Evolutionary conservation across 1,284 basidiomycete species (phyloP).

Genomic region (Ceratobasidium theobromae): DNA sequence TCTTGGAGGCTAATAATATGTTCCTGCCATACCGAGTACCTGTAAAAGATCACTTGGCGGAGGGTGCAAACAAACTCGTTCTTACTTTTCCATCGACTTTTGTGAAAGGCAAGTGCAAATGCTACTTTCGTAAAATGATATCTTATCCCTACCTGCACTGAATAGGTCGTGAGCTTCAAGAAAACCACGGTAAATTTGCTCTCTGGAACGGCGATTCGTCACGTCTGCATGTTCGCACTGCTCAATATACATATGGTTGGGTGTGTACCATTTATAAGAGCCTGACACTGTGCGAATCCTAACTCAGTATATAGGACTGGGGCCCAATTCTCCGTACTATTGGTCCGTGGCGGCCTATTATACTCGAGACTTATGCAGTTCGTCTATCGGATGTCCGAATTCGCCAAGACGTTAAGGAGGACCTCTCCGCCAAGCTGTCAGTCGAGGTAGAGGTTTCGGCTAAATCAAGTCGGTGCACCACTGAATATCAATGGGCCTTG

Average conservation of each 20-base stretch:
- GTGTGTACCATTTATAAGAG: not conserved
- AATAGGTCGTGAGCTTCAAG: conserved; percentile 67
- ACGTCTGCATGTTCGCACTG: conserved; percentile 83
- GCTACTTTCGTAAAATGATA: conserved; percentile 7
- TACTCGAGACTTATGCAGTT: conserved; percentile 63
- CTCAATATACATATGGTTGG: conserved; percentile 70
- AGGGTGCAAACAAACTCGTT: conserved; percentile 65
- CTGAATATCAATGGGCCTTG: not conserved
- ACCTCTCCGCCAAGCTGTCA: conserved; percentile 41
- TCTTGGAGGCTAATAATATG: conserved; percentile 76
- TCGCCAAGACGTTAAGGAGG: conserved; percentile 45
- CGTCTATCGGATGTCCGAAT: conserved; percentile 62
- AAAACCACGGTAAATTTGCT: conserved; percentile 57
- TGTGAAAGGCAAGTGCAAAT: conserved; percentile 53
- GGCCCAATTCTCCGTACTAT: conserved; percentile 75
- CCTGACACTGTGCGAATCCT: not conserved
- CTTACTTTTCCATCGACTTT: conserved; percentile 77
- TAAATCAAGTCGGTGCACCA: not conserved
- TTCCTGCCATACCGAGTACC: conserved; percentile 68
- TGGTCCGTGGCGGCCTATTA: conserved; percentile 79
- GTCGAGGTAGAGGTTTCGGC: conserved; percentile 38
- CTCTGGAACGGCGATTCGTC: conserved; percentile 89
- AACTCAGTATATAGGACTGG: conserved; percentile 79
- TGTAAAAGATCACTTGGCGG: conserved; percentile 56
- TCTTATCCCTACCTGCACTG: not conserved